A percentile compares a stretch with the other conserved stretches of the same genome.
Conservation (phyloP, 176 grass and related monocot genomes). For the Oryza meridionalis region DNA sequence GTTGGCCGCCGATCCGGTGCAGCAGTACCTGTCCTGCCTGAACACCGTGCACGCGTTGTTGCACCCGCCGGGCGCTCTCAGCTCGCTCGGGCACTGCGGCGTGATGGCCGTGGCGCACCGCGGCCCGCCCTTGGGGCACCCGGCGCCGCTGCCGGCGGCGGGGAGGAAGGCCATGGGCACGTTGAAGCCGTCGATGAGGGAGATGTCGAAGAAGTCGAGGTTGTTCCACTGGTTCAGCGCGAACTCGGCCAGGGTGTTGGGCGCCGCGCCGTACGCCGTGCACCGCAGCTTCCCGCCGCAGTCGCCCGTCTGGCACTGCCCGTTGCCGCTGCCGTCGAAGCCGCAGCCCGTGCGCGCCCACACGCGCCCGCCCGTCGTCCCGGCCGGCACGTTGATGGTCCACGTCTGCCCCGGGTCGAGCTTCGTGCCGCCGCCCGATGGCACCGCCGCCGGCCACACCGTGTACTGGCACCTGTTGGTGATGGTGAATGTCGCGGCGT, state of each 20-base stretch:
- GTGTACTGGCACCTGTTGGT: slow-evolving; percentile 59
- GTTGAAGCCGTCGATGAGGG: slow-evolving; percentile 64
- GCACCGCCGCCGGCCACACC: slow-evolving; percentile 52
- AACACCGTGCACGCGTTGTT: slow-evolving; percentile 53
- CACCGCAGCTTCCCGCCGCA: slow-evolving; percentile 51
- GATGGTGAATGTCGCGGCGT: slow-evolving; percentile 42
- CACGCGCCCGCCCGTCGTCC: slow-evolving; percentile 33
- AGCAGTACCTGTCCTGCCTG: slow-evolving; percentile 47
- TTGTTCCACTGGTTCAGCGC: slow-evolving; percentile 25
- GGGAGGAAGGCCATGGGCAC: slow-evolving; percentile 61
- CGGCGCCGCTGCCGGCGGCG: slow-evolving; percentile 14
- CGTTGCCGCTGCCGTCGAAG: slow-evolving; percentile 53
- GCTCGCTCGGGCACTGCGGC: slow-evolving; percentile 39
- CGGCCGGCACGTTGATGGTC: slow-evolving; percentile 36
- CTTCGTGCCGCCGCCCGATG: slow-evolving; percentile 38
- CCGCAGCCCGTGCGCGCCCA: slow-evolving; percentile 56
- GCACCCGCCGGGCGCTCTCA: slow-evolving; percentile 42
- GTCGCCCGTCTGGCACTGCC: slow-evolving; percentile 55
- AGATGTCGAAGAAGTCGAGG: slow-evolving; percentile 64
- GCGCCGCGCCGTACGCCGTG: slow-evolving; percentile 26
- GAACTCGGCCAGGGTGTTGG: slow-evolving; percentile 63
- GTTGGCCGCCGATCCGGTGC: background rate
- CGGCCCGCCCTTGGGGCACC: slow-evolving; percentile 47
- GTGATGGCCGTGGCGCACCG: slow-evolving; percentile 28
- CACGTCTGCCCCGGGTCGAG: slow-evolving; percentile 46